Evolutionary conservation across 805 yeast species (phyloP), one percentile per base, ranked within the genome.

Genomic region (Cephaloascus fragrans): DNA sequence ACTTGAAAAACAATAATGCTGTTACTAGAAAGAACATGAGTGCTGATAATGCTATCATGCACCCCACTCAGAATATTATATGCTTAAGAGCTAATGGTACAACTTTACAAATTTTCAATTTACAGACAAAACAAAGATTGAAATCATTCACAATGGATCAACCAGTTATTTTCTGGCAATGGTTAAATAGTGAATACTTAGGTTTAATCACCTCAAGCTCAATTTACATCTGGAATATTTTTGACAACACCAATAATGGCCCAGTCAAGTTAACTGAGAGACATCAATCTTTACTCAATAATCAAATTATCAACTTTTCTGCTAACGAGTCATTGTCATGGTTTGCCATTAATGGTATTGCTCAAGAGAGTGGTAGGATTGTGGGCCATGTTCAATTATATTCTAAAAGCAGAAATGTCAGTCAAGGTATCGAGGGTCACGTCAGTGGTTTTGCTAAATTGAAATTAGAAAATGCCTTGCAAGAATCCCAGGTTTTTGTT

Each of bases 361-460:
- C 94, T 26, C 96, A 88, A 62, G 96, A 87, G 56, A 82, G 83
- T 49, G 95, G 95, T 47, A 78, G 94, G 52, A 86, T 93, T 49
- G 96, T 87, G 26, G 99, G 99, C 56, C 94, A 86, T 63, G 84
- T 90, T 57, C 99, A 93, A 68, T 76, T 93, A 45, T 93, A 69
- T 64, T 83, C 95, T 43, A 83, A 82, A 57, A 77, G 81, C 39
- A 80, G 97, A 64, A 83, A 84, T 55, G 85, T 90, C 32, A 89
- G 97, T 12, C 99, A 93, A 66, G 89, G 95, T 17, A 86, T 93
- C 51, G 97, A 93, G 56, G 98, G 98, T 52, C 98, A 93, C 61
- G 97, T 94, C 40, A 93, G 95, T 43, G 77, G 79, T 33, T 93
- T 93, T 64, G 87, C 96, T 39, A 69, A 72, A 43, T 66, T 93